Evolutionary conservation across 2,329 filamentous ascomycete species (phyloP).

Genomic region (Coleophoma eucalyptorum): DNA sequence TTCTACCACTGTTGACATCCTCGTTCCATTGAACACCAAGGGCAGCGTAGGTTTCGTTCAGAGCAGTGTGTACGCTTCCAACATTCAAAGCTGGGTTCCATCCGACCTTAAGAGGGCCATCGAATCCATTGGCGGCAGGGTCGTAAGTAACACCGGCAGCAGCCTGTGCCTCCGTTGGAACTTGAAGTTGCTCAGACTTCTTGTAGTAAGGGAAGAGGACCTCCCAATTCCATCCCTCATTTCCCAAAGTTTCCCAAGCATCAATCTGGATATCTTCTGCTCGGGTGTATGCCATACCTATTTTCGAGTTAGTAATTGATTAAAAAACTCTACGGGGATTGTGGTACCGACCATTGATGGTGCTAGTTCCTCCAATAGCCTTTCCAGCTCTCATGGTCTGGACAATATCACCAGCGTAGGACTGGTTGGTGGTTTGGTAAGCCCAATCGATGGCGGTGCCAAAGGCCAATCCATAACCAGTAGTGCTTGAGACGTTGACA

Average conservation of each 20-base stretch:
- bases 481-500: slow-evolving; percentile 15
- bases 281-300: slow-evolving; percentile 33
- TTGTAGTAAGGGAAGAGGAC: slow-evolving; percentile 23
- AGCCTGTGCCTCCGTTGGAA: slow-evolving; percentile 29
- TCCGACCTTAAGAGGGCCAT: slow-evolving; percentile 32
- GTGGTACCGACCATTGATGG: slow-evolving; percentile 33
- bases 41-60: slow-evolving; percentile 28
- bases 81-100: slow-evolving; percentile 32
- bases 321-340: slow-evolving; percentile 11
- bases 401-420: slow-evolving; percentile 24
- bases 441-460: slow-evolving; percentile 35
- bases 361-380: slow-evolving; percentile 36
- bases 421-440: slow-evolving; percentile 33
- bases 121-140: slow-evolving; percentile 28
- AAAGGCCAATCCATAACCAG: slow-evolving; percentile 16
- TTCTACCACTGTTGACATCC: slow-evolving; percentile 36
- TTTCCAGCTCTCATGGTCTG: slow-evolving; percentile 34
- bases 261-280: slow-evolving; percentile 31
- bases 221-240: slow-evolving; percentile 31
- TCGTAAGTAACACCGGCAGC: slow-evolving; percentile 32
- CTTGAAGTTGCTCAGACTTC: slow-evolving; percentile 15
- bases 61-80: slow-evolving; percentile 23
- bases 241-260: slow-evolving; percentile 31
- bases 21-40: slow-evolving; percentile 29
- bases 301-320: neutral